These are phyloP conservation scores for Leersia perrieri DNA, from an alignment of 176 grass and related monocot species.

Conservation along the genomic window DNA sequence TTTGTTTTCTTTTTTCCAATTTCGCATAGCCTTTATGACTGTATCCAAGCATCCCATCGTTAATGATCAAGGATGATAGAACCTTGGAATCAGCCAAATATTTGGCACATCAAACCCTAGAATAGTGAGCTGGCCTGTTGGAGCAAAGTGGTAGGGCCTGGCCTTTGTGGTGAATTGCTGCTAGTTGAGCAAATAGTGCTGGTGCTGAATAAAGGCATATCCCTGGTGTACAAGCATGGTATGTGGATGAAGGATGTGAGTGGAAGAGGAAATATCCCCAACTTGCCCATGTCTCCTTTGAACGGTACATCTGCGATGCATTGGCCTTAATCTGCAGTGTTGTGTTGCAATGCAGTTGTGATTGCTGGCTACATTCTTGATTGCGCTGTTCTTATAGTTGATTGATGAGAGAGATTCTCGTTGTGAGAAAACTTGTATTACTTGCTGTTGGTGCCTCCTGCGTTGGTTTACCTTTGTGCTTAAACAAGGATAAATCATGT, in stretches of 20 bases:
- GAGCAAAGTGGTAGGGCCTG: slow-evolving; percentile 8
- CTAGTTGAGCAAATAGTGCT: slow-evolving; percentile 27
- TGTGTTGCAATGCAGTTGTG: slow-evolving; percentile 7
- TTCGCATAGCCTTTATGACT: neutral
- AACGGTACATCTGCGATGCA: neutral
- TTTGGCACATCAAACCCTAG: neutral
- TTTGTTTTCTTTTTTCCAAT: neutral
- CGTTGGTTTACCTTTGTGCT: no score
- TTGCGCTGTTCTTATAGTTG: slow-evolving; percentile 14
- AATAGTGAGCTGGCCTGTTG: neutral
- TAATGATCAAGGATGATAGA: slow-evolving; percentile 18
- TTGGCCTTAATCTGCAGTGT: neutral
- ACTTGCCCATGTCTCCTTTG: slow-evolving; percentile 30
- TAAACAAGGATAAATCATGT: no score
- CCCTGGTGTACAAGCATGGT: slow-evolving; percentile 9
- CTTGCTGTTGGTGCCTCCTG: slow-evolving; percentile 6
- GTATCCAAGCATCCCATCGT: neutral
- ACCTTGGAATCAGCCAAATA: slow-evolving; percentile 10
- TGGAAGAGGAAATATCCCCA: slow-evolving; percentile 18
- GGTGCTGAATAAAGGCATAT: neutral
- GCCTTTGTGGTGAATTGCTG: slow-evolving; percentile 12
- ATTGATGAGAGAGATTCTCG: neutral
- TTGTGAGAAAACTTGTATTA: neutral
- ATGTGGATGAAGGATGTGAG: slow-evolving; percentile 5
- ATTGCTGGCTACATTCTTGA: neutral